Evolutionary conservation across 2,329 filamentous ascomycete genomes (phyloP).

Genomic region (Gyromitra esculenta): DNA sequence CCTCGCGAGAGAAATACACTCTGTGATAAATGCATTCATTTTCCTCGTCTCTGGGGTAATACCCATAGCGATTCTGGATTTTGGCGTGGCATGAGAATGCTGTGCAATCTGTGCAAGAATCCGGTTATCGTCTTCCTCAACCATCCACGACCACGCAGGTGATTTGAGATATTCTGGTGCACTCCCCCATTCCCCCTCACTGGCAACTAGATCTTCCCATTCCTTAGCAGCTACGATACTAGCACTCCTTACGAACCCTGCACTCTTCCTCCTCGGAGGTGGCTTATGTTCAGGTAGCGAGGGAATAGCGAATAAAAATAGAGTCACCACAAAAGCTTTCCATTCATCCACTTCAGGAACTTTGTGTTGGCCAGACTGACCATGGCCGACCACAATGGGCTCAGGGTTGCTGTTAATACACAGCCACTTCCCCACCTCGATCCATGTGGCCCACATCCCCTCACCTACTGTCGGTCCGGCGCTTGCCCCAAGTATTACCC

Average conservation of each 20-base stretch:
- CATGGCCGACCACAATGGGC: constrained; percentile 22
- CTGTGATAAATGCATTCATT: constrained; percentile 62
- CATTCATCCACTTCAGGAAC: constrained; percentile 54
- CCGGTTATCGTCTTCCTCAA: constrained; percentile 66
- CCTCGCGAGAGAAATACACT: constrained; percentile 69
- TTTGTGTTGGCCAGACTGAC: constrained; percentile 46
- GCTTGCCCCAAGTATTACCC: constrained; percentile 53
- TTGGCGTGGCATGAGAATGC: constrained; percentile 33
- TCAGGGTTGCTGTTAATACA: constrained; percentile 43
- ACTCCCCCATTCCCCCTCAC: constrained; percentile 57
- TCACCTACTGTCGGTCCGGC: constrained; percentile 55
- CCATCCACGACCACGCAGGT: constrained; percentile 76
- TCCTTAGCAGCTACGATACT: constrained; percentile 62
- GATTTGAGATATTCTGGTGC: constrained; percentile 64
- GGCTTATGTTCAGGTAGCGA: constrained; percentile 55
- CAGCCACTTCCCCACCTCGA: constrained; percentile 56
- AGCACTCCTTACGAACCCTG: constrained; percentile 58
- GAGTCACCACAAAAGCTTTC: constrained; percentile 57
- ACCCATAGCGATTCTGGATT: constrained; percentile 34
- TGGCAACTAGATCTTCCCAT: constrained; percentile 58
- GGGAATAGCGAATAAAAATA: constrained; percentile 57
- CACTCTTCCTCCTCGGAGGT: constrained; percentile 55
- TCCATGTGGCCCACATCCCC: constrained; percentile 56
- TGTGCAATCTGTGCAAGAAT: constrained; percentile 47
- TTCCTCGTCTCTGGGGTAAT: constrained; percentile 39